These are phyloP conservation scores for Letharia columbiana DNA, from an alignment of 495 filamentous ascomycete genomes.

Conservation along the genomic window DNA sequence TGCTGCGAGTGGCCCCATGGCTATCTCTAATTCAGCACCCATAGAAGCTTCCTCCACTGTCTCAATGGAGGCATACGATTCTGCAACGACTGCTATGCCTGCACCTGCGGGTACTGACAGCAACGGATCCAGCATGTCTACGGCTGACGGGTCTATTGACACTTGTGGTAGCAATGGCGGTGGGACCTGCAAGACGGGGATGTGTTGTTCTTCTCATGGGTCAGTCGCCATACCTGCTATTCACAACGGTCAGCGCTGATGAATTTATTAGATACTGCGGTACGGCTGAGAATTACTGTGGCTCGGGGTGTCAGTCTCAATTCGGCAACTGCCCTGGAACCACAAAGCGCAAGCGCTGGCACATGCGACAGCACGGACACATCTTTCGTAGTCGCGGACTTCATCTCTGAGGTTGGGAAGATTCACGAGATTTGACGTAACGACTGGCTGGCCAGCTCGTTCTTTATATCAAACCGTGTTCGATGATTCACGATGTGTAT, in stretches of 20 bases:
- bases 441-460: slow-evolving; percentile 1
- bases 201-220: slow-evolving; percentile 26
- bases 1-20: slow-evolving; percentile 10
- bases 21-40: slow-evolving; percentile 2
- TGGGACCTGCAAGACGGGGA: slow-evolving; percentile 20
- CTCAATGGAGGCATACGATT: slow-evolving; percentile 3
- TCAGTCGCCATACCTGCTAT: background rate
- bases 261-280: slow-evolving; percentile 31
- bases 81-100: slow-evolving; percentile 6
- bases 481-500: background rate
- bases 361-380: slow-evolving; percentile 2
- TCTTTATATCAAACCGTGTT: background rate
- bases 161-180: slow-evolving; percentile 25
- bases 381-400: slow-evolving; percentile 4
- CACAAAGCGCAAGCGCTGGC: slow-evolving; percentile 17
- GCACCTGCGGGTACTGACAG: slow-evolving; percentile 4
- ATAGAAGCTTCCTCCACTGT: background rate
- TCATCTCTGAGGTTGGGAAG: background rate
- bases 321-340: slow-evolving; percentile 31
- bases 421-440: background rate
- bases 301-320: slow-evolving; percentile 32
- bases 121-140: background rate
- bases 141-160: slow-evolving; percentile 17
- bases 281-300: slow-evolving; percentile 34
- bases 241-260: background rate